Percentiles rank a stretch among this genome's conserved stretches.
These are phyloP conservation scores for Chamaecrista fasciculata DNA, from an alignment of 306 rosid species.

Conservation along the genomic window DNA sequence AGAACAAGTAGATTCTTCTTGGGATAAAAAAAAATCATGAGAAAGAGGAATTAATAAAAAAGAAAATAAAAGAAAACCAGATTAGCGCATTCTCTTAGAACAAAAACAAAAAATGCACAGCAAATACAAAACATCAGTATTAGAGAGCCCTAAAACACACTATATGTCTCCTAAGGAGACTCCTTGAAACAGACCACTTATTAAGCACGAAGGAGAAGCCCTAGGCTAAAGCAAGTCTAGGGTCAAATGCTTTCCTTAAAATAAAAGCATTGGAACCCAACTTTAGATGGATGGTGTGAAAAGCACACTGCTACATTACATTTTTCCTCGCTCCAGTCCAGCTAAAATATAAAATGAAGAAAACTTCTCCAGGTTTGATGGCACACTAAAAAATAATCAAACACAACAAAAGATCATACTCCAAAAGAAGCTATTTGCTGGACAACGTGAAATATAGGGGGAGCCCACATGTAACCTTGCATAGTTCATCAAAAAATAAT, in stretches of 20 bases:
- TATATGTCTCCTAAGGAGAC: neutral
- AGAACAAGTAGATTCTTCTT: neutral
- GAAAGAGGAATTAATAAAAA: constrained; percentile 29
- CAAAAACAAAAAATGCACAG: constrained; percentile 28
- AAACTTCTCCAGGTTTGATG: neutral
- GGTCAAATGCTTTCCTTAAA: neutral
- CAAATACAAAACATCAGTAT: constrained; percentile 8
- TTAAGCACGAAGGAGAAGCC: neutral
- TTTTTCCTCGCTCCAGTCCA: neutral
- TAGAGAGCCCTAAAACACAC: neutral
- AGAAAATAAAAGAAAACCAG: constrained; percentile 3
- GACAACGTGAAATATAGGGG: neutral
- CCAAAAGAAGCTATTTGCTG: neutral
- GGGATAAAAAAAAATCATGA: constrained; percentile 8
- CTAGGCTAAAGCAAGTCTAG: neutral
- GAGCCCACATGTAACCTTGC: no score
- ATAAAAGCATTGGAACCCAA: neutral
- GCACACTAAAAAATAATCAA: neutral
- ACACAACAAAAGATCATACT: neutral
- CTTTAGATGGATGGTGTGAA: neutral
- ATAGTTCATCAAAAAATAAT: neutral
- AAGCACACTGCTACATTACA: neutral
- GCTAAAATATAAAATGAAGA: neutral
- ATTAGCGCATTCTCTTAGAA: constrained; percentile 8
- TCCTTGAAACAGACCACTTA: neutral